Evolutionary conservation across 495 filamentous ascomycete species (phyloP).

Genomic region (Podospora pseudocomata): DNA sequence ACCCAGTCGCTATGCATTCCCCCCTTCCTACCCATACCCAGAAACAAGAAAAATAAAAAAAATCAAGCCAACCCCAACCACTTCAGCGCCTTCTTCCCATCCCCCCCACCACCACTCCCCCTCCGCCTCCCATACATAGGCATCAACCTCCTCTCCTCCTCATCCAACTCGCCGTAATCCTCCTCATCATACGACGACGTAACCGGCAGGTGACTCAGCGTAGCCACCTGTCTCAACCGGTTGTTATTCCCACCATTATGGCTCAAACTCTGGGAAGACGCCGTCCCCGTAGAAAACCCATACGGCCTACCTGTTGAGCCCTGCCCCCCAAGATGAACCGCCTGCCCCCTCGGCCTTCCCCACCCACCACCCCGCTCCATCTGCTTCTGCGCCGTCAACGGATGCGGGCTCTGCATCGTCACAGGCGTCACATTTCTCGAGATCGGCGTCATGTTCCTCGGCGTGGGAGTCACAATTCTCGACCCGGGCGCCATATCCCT

Average conservation of each 20-base stretch:
- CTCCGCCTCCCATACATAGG: slow-evolving; percentile 13
- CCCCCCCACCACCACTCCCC: background rate
- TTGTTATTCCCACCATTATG: background rate
- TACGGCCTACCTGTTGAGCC: background rate
- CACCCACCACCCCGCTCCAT: background rate
- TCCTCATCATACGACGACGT: background rate
- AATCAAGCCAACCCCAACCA: slow-evolving; percentile 21
- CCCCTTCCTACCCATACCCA: background rate
- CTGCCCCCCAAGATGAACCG: background rate
- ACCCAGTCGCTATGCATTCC: background rate
- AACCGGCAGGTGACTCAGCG: background rate
- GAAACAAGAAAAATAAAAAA: background rate
- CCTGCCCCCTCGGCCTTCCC: background rate
- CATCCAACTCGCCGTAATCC: slow-evolving; percentile 7
- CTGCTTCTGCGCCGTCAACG: background rate
- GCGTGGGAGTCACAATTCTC: background rate
- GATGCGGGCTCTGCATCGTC: background rate
- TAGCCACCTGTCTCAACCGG: background rate
- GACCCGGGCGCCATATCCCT: background rate
- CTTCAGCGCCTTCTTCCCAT: slow-evolving; percentile 23
- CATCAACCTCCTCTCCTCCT: slow-evolving; percentile 25
- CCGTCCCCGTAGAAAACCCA: background rate
- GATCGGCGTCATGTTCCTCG: too few relatives aligned
- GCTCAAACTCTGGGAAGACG: background rate
- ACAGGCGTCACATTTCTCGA: too few relatives aligned